phyloP scores from a whole-genome alignment of 1,284 basidiomycete species.

The Fomitopsis palustris region DNA sequence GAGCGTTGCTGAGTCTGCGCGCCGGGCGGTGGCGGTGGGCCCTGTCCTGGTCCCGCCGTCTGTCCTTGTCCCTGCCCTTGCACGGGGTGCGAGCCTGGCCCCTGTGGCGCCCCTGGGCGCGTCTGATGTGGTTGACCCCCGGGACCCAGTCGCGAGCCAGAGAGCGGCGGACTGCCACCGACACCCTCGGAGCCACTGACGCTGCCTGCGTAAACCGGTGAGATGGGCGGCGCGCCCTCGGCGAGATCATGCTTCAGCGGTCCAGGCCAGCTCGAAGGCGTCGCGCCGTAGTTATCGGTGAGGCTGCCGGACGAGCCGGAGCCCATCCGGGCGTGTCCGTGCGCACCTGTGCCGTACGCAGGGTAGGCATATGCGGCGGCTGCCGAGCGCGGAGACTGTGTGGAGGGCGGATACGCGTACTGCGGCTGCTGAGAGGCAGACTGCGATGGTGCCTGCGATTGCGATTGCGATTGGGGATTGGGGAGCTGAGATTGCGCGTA shows the following conservation, averaged over 20 bases:
- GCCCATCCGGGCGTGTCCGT: conserved; percentile 17
- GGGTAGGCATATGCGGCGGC: conserved; percentile 18
- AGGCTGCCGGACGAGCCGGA: conserved; percentile 15
- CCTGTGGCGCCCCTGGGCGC: conserved; percentile 10
- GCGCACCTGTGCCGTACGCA: neutral
- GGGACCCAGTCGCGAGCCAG: neutral
- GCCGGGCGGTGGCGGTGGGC: neutral
- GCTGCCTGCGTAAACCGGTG: conserved; percentile 20
- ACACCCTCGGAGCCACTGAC: conserved; percentile 18
- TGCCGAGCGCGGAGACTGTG: conserved; percentile 19
- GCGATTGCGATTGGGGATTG: neutral
- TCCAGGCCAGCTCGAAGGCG: neutral
- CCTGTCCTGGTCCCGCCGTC: neutral
- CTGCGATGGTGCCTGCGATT: neutral
- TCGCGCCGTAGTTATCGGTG: conserved; percentile 2
- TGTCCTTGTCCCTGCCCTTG: neutral
- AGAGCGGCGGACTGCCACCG: neutral
- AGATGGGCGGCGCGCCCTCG: conserved; percentile 14
- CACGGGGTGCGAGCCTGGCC: conserved; percentile 6
- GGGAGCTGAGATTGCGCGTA: conserved; percentile 12
- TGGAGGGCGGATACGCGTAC: conserved; percentile 11
- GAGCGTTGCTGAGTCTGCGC: conserved; percentile 1
- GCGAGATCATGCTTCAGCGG: conserved; percentile 12
- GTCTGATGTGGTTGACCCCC: conserved; percentile 6
- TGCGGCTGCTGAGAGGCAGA: neutral